A percentile compares a stretch with the other conserved stretches of the same genome.
Evolutionary conservation across 2,329 filamentous ascomycete species (phyloP).

Genomic region (Leptosphaerulina australis): DNA sequence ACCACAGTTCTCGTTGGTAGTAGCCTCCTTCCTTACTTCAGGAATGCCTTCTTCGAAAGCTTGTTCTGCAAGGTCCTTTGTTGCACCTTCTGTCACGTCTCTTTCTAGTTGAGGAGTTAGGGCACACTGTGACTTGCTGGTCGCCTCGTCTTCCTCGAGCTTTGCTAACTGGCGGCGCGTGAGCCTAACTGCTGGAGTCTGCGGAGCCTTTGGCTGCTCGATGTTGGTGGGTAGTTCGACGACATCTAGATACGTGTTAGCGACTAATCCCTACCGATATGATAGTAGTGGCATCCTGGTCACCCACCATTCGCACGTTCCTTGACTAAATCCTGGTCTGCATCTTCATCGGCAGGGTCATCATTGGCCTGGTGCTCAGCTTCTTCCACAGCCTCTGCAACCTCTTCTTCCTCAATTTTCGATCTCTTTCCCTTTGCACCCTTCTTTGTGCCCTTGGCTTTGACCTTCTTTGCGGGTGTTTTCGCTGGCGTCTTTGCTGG

Average conservation of each 20-base stretch:
- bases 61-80: background rate
- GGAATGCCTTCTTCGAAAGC: background rate
- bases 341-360: conserved; percentile 28
- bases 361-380: conserved; percentile 31
- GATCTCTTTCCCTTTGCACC: conserved; percentile 38
- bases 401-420: conserved; percentile 33
- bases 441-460: conserved; percentile 42
- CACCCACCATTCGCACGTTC: conserved; percentile 29
- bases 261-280: conserved; percentile 14
- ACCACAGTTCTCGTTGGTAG: background rate
- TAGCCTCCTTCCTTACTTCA: background rate
- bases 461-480: conserved; percentile 42
- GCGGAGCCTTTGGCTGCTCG: conserved; percentile 32
- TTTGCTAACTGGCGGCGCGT: conserved; percentile 46
- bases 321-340: conserved; percentile 27
- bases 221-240: conserved; percentile 27
- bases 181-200: conserved; percentile 38
- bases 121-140: conserved; percentile 30
- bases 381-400: conserved; percentile 26
- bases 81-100: background rate
- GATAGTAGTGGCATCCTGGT: conserved; percentile 6
- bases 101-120: background rate
- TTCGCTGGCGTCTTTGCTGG: conserved; percentile 27
- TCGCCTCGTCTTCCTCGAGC: conserved; percentile 40
- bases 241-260: conserved; percentile 30